phyloP scores from a whole-genome alignment of 23 red algal species.

The Gracilaria vermiculophylla region DNA sequence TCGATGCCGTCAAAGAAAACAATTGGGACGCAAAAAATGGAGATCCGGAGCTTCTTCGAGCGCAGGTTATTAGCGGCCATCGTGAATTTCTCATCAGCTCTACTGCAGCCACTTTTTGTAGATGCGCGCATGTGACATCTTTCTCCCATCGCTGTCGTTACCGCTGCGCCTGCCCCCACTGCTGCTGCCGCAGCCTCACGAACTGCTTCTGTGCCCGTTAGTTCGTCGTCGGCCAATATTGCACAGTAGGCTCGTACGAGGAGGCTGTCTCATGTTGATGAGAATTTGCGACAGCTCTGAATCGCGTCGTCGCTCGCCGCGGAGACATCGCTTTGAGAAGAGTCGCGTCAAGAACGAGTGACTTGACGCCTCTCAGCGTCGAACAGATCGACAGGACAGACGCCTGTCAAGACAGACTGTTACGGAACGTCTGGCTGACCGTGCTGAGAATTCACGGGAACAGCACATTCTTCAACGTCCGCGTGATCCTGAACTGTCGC shows the following conservation, averaged over 20 bases:
- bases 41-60: slow-evolving; percentile 40
- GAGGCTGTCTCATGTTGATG: background rate
- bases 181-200: background rate
- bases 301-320: slow-evolving; percentile 4
- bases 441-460: background rate
- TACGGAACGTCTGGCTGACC: slow-evolving; percentile 3
- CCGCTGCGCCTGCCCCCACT: background rate
- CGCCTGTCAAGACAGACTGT: slow-evolving; percentile 7
- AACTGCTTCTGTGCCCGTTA: too few species aligned
- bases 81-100: slow-evolving; percentile 45
- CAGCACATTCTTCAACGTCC: slow-evolving; percentile 3
- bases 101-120: slow-evolving; percentile 39
- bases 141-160: background rate
- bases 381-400: background rate
- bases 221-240: background rate
- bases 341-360: background rate
- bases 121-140: slow-evolving; percentile 40
- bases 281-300: slow-evolving; percentile 9
- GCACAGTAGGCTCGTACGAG: background rate
- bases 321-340: slow-evolving; percentile 24
- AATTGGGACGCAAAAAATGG: slow-evolving; percentile 47
- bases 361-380: background rate
- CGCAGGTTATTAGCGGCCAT: slow-evolving; percentile 36
- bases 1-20: slow-evolving; percentile 69
- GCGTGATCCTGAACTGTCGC: background rate